Evolutionary conservation across 352 stramenopile species (phyloP), one percentile per base, ranked within the genome.

Genomic region (Phytophthora fragariaefolia): DNA sequence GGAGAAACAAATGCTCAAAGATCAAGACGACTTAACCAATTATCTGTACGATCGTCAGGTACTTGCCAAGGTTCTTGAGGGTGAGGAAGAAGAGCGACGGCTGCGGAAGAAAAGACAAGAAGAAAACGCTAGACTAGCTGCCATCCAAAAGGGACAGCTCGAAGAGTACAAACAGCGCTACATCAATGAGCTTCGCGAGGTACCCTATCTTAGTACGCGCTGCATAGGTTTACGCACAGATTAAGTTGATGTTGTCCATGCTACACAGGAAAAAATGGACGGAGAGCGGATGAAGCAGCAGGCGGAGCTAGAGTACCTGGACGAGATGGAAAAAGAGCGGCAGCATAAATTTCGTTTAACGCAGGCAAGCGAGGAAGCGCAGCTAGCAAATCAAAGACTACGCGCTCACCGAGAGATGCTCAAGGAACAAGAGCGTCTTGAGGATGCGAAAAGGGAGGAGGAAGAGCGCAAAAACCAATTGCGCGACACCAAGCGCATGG

Each of bases 151-250:
- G 56, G 57, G 84, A 48, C 88, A 97, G 66, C 82, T 97, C 24
- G 83, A 90, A 36, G 85, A 95, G 57, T 95, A 92, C 72, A 94
- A 94, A 24, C 76, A 93, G 47, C 80, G 81, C 3, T 92, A 95
- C 59, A 92, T 97, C 34, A 73, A 69, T 18, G 71, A 84, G 40
- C 77, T 97, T 0, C 77, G 80, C 4, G 82, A 92, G 77, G 80
- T 89, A 63, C 9, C 20, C 12, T 13, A 9, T 13, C 40, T 42
- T 53, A 18, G 24, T 17, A 63, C 32, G 36, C 12, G 27, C 27
- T 66, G 17, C 62, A 49, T 13, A 26, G 58, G 18, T 47, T 24
- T n/a, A n/a, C n/a, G n/a, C n/a, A n/a, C n/a, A n/a, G n/a, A n/a
- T 26, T 47, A 27, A 36, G 18, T 3, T 46, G 55, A 46, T 48